Base-by-base conservation (phyloP, 2,329 filamentous ascomycete species). In the Niveomyces coronatus region DNA sequence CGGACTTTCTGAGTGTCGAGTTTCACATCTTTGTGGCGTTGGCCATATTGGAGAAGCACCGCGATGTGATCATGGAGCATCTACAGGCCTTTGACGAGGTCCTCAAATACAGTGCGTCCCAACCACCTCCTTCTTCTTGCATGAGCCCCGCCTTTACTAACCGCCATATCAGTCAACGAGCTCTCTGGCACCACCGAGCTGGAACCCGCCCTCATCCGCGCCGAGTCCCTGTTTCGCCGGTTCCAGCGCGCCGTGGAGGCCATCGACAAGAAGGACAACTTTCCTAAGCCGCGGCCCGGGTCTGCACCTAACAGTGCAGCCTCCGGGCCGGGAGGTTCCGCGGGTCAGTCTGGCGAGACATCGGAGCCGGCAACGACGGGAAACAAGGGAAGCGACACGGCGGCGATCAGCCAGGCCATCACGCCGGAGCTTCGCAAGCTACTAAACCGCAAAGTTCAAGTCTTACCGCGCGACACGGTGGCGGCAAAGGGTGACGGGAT, bases 61-160 rank as follows among this genome's bases (percentile, higher is more conserved):
- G 89, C n/a, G 82, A 89, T 53, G 83, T 96, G 10, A 96, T 98
- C 45, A 94, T 98, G 81, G 77, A 82, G 39, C 91, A 98, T 60
- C 65, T 98, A 18, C 76, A 86, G 54, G 85, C 89, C 50, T 98
- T 98, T 62, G 91, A 98, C 47, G 93, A 98, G 60, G 86, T 98
- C 22, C 65, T 98, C 19, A 98, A 98, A 68, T 98, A 96, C 54
- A 72, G 85, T 89, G 73, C 40, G 80, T 66, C 19, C 17, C 14
- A 10, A 10, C 18, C 9, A 15, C 6, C 19, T 4, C n/a, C 23
- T 11, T 24, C 14, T 7, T 15, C 10, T 22, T 17, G 16, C 16
- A 11, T 4, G 6, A n/a, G 10, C 24, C 32, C 33, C 27, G 14
- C 40, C 13, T 41, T 37, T 24, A 23, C 37, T 43, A 37, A 39